A percentile compares a stretch with the other conserved stretches of the same genome.
phyloP scores from a whole-genome alignment of 805 yeast species.

The Maudiozyma saulgeensis region DNA sequence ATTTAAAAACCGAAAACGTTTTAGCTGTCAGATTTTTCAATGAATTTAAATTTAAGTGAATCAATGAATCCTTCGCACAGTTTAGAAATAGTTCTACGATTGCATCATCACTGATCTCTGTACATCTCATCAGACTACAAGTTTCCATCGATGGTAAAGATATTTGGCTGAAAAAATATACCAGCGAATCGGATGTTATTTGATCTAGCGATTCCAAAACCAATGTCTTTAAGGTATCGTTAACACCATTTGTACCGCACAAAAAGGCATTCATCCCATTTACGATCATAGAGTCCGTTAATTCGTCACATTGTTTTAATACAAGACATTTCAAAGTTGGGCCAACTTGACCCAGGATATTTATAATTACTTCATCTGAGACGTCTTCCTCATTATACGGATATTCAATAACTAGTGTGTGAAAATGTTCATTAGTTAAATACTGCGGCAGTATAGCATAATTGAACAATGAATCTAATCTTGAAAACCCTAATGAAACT shows the following conservation, averaged over 20 bases:
- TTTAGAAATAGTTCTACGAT: slow-evolving; percentile 52
- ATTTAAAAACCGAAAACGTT: slow-evolving; percentile 40
- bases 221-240: slow-evolving; percentile 38
- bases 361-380: slow-evolving; percentile 56
- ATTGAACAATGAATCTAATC: slow-evolving; percentile 64
- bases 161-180: slow-evolving; percentile 40
- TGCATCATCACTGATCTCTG: slow-evolving; percentile 53
- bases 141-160: slow-evolving; percentile 49
- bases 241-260: slow-evolving; percentile 22
- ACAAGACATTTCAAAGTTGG: slow-evolving; percentile 45
- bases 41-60: slow-evolving; percentile 66
- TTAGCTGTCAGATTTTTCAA: slow-evolving; percentile 45
- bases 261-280: slow-evolving; percentile 56
- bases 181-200: slow-evolving; percentile 60
- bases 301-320: slow-evolving; percentile 62
- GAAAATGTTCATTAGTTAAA: slow-evolving; percentile 36
- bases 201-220: slow-evolving; percentile 53
- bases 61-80: slow-evolving; percentile 48
- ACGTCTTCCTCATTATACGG: slow-evolving; percentile 59
- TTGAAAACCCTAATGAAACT: slow-evolving; percentile 47
- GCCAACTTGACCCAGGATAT: slow-evolving; percentile 54
- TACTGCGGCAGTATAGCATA: slow-evolving; percentile 60
- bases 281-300: slow-evolving; percentile 54
- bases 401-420: slow-evolving; percentile 54
- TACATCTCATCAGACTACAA: slow-evolving; percentile 57